phyloP scores from a whole-genome alignment of 257 asterid species.

The Nicotiana tabacum region DNA sequence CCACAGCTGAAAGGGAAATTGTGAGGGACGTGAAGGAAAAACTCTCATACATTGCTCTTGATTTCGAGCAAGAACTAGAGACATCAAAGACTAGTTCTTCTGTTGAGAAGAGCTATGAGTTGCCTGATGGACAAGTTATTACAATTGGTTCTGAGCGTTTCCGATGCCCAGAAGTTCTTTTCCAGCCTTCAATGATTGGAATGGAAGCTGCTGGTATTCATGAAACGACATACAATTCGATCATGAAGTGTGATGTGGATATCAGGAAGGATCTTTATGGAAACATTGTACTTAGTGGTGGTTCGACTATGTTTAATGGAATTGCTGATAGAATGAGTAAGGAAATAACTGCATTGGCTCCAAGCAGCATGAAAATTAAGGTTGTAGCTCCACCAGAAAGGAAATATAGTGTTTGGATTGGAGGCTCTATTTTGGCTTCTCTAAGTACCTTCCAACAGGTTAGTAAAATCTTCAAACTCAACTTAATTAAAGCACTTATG shows the following conservation, averaged over 20 bases:
- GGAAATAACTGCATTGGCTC: constrained; percentile 38
- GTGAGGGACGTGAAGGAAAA: constrained; percentile 40
- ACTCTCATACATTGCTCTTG: constrained; percentile 34
- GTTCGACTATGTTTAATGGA: constrained; percentile 33
- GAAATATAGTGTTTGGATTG: constrained; percentile 46
- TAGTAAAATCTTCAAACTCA: not conserved
- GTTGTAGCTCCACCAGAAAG: constrained; percentile 47
- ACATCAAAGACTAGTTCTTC: constrained; percentile 35
- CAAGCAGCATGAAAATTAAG: constrained; percentile 43
- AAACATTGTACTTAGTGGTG: constrained; percentile 39
- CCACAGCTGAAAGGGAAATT: constrained; percentile 40
- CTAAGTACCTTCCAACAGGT: constrained; percentile 45
- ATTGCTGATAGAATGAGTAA: constrained; percentile 44
- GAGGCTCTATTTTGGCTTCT: constrained; percentile 41
- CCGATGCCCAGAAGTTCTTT: constrained; percentile 39
- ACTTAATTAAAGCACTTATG: not conserved
- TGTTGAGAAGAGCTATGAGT: constrained; percentile 35
- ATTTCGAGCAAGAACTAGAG: constrained; percentile 33
- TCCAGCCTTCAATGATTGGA: constrained; percentile 41
- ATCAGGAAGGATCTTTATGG: constrained; percentile 39
- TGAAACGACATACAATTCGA: constrained; percentile 36
- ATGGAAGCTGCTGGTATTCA: constrained; percentile 42
- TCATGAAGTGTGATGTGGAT: constrained; percentile 41
- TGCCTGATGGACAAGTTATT: constrained; percentile 41
- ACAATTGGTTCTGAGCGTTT: constrained; percentile 37